Conservation (phyloP, 805 yeast genomes). For the Spathaspora arborariae region DNA sequence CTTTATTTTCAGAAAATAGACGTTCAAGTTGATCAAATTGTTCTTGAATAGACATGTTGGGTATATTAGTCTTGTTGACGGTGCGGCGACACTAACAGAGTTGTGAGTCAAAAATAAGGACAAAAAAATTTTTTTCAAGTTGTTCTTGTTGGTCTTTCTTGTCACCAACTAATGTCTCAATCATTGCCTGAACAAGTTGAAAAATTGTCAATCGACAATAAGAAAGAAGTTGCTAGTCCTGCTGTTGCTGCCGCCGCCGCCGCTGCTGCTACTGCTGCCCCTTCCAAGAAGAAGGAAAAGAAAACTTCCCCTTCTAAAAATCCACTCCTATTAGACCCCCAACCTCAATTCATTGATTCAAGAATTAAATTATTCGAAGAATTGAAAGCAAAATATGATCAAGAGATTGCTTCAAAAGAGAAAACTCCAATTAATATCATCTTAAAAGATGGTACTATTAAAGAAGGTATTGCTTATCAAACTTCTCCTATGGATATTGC, state of each 20-base stretch:
- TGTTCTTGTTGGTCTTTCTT: background rate
- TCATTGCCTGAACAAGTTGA: conserved; percentile 38
- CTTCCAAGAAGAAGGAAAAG: conserved; percentile 24
- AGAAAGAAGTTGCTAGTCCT: conserved; percentile 28
- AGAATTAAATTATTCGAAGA: conserved; percentile 78
- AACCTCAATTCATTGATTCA: conserved; percentile 78
- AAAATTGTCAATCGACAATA: conserved; percentile 29
- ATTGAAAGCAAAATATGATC: conserved; percentile 75
- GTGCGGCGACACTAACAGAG: too few relatives aligned
- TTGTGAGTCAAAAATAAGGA: background rate
- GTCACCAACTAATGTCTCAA: conserved; percentile 5
- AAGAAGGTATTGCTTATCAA: conserved; percentile 81
- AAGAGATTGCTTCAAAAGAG: conserved; percentile 58
- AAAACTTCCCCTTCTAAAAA: conserved; percentile 35
- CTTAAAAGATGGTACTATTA: conserved; percentile 78
- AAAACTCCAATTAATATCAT: conserved; percentile 67
- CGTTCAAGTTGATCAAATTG: conserved; percentile 11
- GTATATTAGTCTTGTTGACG: background rate
- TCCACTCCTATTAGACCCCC: conserved; percentile 57
- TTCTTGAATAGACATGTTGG: background rate
- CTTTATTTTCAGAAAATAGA: conserved; percentile 9
- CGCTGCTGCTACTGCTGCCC: conserved; percentile 43
- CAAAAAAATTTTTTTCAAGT: conserved; percentile 1
- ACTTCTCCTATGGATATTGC: conserved; percentile 90
- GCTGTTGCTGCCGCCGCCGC: too few relatives aligned